These are phyloP conservation scores for Veloboletus limbatus DNA, from an alignment of 1,284 basidiomycete species.

Conservation along the genomic window DNA sequence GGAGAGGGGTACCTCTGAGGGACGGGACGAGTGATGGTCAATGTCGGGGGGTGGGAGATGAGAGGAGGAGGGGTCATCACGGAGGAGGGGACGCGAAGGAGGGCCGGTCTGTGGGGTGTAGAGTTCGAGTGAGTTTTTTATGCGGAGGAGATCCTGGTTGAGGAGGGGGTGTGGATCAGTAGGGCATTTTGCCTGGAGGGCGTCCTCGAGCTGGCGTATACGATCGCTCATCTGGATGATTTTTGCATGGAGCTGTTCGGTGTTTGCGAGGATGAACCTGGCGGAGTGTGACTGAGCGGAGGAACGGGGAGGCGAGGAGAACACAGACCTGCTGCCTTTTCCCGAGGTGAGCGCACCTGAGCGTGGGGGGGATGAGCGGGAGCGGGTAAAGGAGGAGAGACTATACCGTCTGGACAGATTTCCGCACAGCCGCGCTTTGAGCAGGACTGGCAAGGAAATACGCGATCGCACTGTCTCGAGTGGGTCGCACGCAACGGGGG, in stretches of 20 bases:
- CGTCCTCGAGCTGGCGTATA: slow-evolving; percentile 67
- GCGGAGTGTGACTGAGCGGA: slow-evolving; percentile 8
- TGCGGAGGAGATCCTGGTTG: slow-evolving; percentile 50
- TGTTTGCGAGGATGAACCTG: slow-evolving; percentile 72
- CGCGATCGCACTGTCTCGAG: slow-evolving; percentile 54
- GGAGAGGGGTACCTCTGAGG: slow-evolving; percentile 25
- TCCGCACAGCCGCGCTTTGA: slow-evolving; percentile 63
- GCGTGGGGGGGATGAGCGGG: slow-evolving; percentile 12
- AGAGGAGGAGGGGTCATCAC: slow-evolving; percentile 18
- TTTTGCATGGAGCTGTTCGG: slow-evolving; percentile 67
- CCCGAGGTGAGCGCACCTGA: slow-evolving; percentile 75
- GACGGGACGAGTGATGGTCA: slow-evolving; percentile 15
- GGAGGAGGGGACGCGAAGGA: not conserved
- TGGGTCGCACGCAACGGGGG: not conserved
- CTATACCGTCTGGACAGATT: slow-evolving; percentile 66
- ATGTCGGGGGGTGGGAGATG: slow-evolving; percentile 11
- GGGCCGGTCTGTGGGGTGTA: slow-evolving; percentile 42
- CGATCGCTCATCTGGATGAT: slow-evolving; percentile 68
- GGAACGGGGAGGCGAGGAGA: not conserved
- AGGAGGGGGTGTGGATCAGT: slow-evolving; percentile 56
- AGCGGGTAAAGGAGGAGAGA: rapidly evolving
- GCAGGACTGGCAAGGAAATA: slow-evolving; percentile 51
- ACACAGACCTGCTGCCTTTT: slow-evolving; percentile 61
- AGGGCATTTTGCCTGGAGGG: slow-evolving; percentile 39
- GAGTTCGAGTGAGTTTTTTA: slow-evolving; percentile 66